A percentile compares a stretch with the other conserved stretches of the same genome.
Evolutionary conservation across 2,329 filamentous ascomycete species (phyloP).

Genomic region (Alternaria arborescens): DNA sequence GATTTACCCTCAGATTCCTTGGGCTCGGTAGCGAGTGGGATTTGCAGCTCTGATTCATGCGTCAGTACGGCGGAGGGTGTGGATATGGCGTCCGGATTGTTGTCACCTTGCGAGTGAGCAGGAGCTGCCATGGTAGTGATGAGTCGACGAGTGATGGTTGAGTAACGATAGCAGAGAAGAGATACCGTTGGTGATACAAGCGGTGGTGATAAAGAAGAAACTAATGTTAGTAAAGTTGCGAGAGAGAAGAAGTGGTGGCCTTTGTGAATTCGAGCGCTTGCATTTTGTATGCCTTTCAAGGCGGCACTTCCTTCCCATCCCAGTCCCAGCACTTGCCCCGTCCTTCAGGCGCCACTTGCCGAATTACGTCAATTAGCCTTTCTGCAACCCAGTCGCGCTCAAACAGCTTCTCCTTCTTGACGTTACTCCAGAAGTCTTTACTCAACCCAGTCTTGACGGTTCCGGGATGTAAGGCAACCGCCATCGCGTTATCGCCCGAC

Average conservation of each 20-base stretch:
- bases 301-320: slow-evolving; percentile 50
- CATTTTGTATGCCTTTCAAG: slow-evolving; percentile 30
- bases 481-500: slow-evolving; percentile 69
- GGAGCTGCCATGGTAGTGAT: slow-evolving; percentile 1
- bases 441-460: slow-evolving; percentile 81
- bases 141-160: neutral
- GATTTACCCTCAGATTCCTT: neutral
- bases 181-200: neutral
- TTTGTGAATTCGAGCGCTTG: slow-evolving; percentile 3
- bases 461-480: slow-evolving; percentile 78
- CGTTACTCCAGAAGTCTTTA: slow-evolving; percentile 73
- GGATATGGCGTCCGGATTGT: neutral
- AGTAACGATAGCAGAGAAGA: neutral
- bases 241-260: neutral
- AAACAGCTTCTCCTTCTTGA: slow-evolving; percentile 70
- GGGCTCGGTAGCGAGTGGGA: neutral
- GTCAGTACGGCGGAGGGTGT: neutral
- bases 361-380: slow-evolving; percentile 70
- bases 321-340: slow-evolving; percentile 53
- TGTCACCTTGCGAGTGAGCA: neutral
- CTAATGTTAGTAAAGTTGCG: neutral
- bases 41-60: neutral
- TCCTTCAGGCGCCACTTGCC: slow-evolving; percentile 66
- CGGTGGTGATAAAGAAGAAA: neutral
- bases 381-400: slow-evolving; percentile 71